Percentiles rank a stretch among this genome's conserved stretches.
These are phyloP conservation scores for Marasmius sp. DNA, from an alignment of 1,284 basidiomycete species.

Conservation along the genomic window DNA sequence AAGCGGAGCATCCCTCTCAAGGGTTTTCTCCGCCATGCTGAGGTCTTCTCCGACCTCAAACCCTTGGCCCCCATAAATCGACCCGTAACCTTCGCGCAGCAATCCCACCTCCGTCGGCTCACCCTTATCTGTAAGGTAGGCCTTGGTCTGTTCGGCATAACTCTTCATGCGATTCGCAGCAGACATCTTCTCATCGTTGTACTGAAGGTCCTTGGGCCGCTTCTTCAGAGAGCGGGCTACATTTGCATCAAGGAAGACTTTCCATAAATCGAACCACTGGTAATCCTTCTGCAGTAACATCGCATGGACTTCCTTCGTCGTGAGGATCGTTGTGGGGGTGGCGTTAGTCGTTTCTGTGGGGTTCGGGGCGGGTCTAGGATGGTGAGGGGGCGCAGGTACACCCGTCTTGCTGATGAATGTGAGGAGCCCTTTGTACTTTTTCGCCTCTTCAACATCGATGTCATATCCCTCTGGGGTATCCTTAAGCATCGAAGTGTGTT, in stretches of 20 bases:
- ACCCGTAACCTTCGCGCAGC: not conserved
- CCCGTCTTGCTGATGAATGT: not conserved
- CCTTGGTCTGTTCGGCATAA: not conserved
- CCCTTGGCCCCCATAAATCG: not conserved
- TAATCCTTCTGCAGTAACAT: not conserved
- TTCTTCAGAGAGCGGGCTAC: not conserved
- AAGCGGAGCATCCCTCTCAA: not conserved
- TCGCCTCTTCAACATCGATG: not conserved
- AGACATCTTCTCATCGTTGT: not conserved
- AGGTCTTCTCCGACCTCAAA: not conserved
- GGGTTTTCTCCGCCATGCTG: not conserved
- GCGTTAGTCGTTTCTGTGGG: not conserved
- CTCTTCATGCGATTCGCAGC: not conserved
- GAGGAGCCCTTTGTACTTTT: not conserved
- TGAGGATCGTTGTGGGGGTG: not conserved
- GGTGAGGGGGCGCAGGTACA: not conserved
- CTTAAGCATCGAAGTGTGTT: not conserved
- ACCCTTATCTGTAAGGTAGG: not conserved
- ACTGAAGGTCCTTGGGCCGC: not conserved
- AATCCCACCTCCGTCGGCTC: not conserved
- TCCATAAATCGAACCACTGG: not conserved
- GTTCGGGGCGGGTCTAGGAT: not conserved
- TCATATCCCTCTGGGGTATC: not conserved
- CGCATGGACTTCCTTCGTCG: not conserved
- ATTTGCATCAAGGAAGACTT: not conserved